Base-by-base conservation (phyloP, 2,329 filamentous ascomycete genomes). In the Coniochaeta sp. region DNA sequence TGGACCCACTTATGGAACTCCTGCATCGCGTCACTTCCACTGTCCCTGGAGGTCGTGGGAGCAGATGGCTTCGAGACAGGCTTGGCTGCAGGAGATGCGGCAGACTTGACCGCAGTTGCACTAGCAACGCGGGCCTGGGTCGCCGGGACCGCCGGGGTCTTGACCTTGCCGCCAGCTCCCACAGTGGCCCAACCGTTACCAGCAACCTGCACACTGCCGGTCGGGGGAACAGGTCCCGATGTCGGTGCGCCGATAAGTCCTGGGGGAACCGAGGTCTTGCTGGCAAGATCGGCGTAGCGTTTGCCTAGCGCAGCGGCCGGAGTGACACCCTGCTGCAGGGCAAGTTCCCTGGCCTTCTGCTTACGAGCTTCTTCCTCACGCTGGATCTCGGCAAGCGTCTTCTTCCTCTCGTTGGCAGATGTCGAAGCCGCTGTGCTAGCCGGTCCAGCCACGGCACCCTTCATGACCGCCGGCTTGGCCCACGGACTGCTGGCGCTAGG, bases 1-100 rank as follows among this genome's bases (percentile, higher is more conserved):
- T 87, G 83, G 16, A 91, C 83, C 94, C 94, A 99, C 69, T 95
- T 96, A 64, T 84, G 86, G 68, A 99, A 95, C 68, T 97, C 94
- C 35, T 95, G 91, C 67, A 89, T 83, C 3, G 94, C 92, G 18
- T 71, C 64, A 51, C 59, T 61, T 12, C 65, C 62, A 18, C 67
- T 67, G 18, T 68, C 64, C 46, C 71, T 75, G 10, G 45, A 30
- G 52, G 71, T 70, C 6, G 67, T 64, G 22, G 70, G 64, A 7
- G 74, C 69, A 12, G 72, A 67, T 7, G 77, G 67, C 56, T 82
- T 79, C 7, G 64, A 56, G 1, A 74, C 68, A 4, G 80, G 73
- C 68, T 85, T 84, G 33, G 75, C 65, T 4, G 73, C 55, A 3
- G 67, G 58, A n/a, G 61, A 40, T 16, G 70, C 60, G 2, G 57